Conservation (phyloP, 768 basidiomycete species). For the Hortiboletus flavorubellus region DNA sequence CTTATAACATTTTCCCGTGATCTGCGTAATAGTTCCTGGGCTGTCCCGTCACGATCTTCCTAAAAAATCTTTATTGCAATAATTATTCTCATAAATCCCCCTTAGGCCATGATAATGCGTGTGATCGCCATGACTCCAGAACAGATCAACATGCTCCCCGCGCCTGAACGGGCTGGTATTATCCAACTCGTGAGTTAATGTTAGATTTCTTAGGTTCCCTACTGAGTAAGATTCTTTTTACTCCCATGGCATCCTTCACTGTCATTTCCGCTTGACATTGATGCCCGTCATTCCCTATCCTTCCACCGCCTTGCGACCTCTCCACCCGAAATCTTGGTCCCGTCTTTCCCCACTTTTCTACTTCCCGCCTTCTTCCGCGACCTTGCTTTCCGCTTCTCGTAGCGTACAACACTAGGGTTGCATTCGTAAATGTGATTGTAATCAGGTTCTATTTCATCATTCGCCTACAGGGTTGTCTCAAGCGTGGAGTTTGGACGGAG, state of each 20-base stretch:
- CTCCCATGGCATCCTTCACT: conserved; percentile 4
- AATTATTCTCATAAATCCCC: conserved; percentile 11
- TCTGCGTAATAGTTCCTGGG: neutral
- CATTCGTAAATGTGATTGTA: conserved; percentile 24
- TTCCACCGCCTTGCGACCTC: conserved; percentile 9
- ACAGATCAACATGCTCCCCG: conserved; percentile 74
- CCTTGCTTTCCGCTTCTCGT: conserved; percentile 5
- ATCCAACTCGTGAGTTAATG: conserved; percentile 69
- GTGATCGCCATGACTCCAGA: conserved; percentile 81
- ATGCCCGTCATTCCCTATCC: conserved; percentile 22
- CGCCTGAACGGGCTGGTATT: conserved; percentile 69
- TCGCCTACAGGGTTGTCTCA: conserved; percentile 3
- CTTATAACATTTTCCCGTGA: conserved; percentile 1
- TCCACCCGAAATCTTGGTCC: conserved; percentile 1
- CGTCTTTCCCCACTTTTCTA: conserved; percentile 12
- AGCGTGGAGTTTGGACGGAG: conserved; percentile 3
- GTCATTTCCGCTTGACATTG: conserved; percentile 25
- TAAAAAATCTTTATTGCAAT: neutral
- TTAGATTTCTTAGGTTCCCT: neutral
- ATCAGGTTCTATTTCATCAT: neutral
- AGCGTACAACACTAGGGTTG: conserved; percentile 32
- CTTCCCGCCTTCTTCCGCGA: conserved; percentile 16
- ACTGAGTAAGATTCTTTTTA: conserved; percentile 10
- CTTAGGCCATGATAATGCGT: conserved; percentile 69
- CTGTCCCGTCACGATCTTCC: neutral